phyloP scores from a whole-genome alignment of 257 asterid genomes.

The Jaltomata sinuosa region DNA sequence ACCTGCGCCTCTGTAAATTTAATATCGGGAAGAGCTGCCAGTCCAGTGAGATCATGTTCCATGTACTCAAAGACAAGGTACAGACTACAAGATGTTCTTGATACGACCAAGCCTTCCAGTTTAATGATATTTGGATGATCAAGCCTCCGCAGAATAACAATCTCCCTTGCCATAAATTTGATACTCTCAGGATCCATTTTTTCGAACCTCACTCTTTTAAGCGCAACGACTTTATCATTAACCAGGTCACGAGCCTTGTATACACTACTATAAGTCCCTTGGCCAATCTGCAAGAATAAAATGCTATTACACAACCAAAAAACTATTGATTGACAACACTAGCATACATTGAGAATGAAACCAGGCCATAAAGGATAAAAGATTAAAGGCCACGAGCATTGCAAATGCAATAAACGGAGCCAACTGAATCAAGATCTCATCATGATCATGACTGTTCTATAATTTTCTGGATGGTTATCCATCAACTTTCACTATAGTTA shows the following conservation, averaged over 20 bases:
- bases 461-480: not conserved
- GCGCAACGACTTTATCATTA: constrained; percentile 10
- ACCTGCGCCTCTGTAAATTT: constrained; percentile 64
- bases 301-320: not conserved
- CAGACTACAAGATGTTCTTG: constrained; percentile 35
- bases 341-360: not conserved
- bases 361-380: not conserved
- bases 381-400: not conserved
- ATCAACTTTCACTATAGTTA: not conserved
- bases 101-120: constrained; percentile 23
- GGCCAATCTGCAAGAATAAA: constrained; percentile 15
- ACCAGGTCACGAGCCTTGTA: constrained; percentile 16
- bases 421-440: not conserved
- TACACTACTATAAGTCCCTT: constrained; percentile 19
- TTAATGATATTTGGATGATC: constrained; percentile 21
- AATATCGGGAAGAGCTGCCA: constrained; percentile 35
- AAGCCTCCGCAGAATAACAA: constrained; percentile 15
- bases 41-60: constrained; percentile 69
- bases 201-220: constrained; percentile 16
- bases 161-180: constrained; percentile 25
- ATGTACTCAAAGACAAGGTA: constrained; percentile 55
- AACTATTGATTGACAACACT: not conserved
- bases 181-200: constrained; percentile 13
- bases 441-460: not conserved
- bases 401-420: not conserved